Evolutionary conservation across 441 rosid species (phyloP).

Genomic region (Aquilaria agallochum): DNA sequence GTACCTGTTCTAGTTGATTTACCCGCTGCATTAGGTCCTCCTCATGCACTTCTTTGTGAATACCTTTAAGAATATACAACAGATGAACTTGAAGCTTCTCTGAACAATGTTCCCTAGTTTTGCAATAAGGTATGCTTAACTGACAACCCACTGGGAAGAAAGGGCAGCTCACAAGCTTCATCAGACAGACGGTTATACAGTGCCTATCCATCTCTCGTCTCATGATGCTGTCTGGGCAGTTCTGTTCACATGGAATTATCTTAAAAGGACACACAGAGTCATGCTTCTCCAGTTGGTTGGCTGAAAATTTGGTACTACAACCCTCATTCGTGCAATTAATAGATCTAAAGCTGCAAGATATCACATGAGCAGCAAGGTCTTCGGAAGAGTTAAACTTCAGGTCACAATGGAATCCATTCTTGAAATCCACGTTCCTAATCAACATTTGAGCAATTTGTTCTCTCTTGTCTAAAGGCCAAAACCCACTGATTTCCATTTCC

Average conservation of each 20-base stretch:
- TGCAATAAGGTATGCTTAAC: conserved; percentile 46
- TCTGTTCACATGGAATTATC: conserved; percentile 81
- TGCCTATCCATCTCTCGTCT: conserved; percentile 90
- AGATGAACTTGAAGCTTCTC: conserved; percentile 56
- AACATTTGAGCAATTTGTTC: conserved; percentile 54
- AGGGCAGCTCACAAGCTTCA: conserved; percentile 85
- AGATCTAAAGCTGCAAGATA: conserved; percentile 53
- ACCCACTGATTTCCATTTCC: conserved; percentile 80
- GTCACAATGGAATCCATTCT: conserved; percentile 58
- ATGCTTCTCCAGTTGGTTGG: conserved; percentile 55
- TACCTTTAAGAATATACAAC: conserved; percentile 49
- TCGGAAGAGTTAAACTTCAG: conserved; percentile 46
- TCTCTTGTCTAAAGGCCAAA: conserved; percentile 68
- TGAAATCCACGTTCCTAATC: conserved; percentile 79
- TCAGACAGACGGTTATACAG: conserved; percentile 82
- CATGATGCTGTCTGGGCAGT: conserved; percentile 61
- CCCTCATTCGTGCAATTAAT: conserved; percentile 70
- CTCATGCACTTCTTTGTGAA: conserved; percentile 51
- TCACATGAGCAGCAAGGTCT: conserved; percentile 49
- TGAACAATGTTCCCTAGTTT: conserved; percentile 48
- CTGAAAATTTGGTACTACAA: conserved; percentile 47
- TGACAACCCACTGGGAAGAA: conserved; percentile 78
- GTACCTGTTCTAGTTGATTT: conserved; percentile 69
- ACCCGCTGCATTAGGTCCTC: conserved; percentile 49
- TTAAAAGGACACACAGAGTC: conserved; percentile 74